These are phyloP conservation scores for Isabelozyma gotoi DNA, from an alignment of 805 yeast species.

Conservation along the genomic window DNA sequence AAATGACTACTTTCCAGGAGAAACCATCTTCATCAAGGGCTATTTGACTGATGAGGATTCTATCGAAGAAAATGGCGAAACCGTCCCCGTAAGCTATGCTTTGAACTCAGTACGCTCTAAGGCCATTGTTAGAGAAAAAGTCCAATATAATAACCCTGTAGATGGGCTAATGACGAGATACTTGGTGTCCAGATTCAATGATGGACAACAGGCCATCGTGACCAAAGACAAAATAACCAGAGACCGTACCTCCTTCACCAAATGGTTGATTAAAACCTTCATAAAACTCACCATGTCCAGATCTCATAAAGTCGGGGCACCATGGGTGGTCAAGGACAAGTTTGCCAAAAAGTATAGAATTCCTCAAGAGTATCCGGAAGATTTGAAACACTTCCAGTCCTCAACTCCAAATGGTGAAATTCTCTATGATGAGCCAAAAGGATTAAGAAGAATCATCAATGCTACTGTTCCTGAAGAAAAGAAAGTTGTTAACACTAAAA, in stretches of 20 bases:
- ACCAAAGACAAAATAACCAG: constrained; percentile 74
- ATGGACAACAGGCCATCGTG: constrained; percentile 61
- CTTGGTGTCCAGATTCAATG: constrained; percentile 59
- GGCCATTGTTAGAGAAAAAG: constrained; percentile 82
- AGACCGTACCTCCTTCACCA: constrained; percentile 85
- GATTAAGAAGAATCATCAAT: constrained; percentile 1
- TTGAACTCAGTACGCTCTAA: constrained; percentile 28
- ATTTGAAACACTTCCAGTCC: constrained; percentile 42
- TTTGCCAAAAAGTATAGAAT: constrained; percentile 72
- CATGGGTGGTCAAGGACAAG: constrained; percentile 87
- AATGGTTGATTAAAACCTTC: constrained; percentile 86
- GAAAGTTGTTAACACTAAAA: no score
- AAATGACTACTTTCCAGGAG: constrained; percentile 89
- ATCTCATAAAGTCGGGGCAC: constrained; percentile 85
- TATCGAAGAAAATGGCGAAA: background rate
- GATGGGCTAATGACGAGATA: constrained; percentile 53
- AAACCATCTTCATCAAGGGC: constrained; percentile 62
- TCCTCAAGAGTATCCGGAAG: constrained; percentile 57
- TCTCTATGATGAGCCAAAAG: constrained; percentile 15
- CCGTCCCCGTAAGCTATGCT: background rate
- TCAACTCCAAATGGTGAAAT: constrained; percentile 33
- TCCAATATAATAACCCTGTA: constrained; percentile 59
- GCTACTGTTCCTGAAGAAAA: background rate
- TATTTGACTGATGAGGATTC: constrained; percentile 4
- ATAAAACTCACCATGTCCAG: constrained; percentile 75